Conservation (phyloP, 495 filamentous ascomycete genomes). For the Penicillium ochrochloron region DNA sequence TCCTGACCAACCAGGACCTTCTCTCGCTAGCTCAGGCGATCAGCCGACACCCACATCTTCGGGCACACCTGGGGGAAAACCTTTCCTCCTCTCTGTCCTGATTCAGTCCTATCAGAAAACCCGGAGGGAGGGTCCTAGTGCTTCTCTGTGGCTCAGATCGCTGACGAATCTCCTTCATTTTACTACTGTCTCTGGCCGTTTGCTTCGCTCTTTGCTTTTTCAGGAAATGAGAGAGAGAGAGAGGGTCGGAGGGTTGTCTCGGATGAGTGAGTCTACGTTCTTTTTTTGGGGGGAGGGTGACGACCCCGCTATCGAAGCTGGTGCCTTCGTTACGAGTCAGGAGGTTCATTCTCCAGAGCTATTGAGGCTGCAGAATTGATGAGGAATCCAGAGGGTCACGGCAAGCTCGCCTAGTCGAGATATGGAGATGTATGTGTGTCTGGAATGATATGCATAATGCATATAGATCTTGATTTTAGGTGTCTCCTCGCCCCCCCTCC, state of each 20-base stretch:
- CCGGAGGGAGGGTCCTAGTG: constrained; percentile 20
- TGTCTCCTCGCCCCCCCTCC: neutral
- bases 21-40: constrained; percentile 14
- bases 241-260: constrained; percentile 20
- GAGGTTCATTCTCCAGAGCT: constrained; percentile 3
- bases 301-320: constrained; percentile 13
- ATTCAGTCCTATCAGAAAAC: constrained; percentile 25
- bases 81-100: neutral
- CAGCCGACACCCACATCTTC: constrained; percentile 31
- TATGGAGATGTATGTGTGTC: constrained; percentile 9
- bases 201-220: constrained; percentile 14
- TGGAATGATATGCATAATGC: neutral
- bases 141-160: constrained; percentile 26
- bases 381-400: constrained; percentile 8
- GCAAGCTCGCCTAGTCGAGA: constrained; percentile 8
- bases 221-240: neutral
- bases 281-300: neutral
- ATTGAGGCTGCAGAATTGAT: constrained; percentile 9
- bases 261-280: constrained; percentile 12
- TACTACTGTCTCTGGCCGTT: neutral
- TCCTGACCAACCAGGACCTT: constrained; percentile 17
- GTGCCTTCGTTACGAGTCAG: constrained; percentile 17
- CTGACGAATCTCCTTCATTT: constrained; percentile 3
- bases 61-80: neutral
- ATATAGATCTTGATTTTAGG: constrained; percentile 11